Base-by-base conservation (phyloP, 108 stramenopile genomes). In the Parietichytrium sp. region DNA sequence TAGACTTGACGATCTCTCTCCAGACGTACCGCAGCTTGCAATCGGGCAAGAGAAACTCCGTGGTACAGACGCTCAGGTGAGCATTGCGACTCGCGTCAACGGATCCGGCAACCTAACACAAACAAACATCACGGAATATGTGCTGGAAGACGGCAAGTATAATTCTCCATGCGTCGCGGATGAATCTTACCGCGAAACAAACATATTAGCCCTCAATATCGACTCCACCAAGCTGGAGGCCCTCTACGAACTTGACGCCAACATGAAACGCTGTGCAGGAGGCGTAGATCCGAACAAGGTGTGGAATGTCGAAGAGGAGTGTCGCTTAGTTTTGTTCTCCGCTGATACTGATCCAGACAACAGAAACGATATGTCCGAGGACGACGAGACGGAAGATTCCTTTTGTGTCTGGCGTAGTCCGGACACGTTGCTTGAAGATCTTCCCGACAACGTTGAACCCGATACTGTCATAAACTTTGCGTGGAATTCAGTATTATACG, bases 21-120 rank as follows among this genome's bases (percentile, higher is more conserved):
- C 61, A 6, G 61, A 72, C 20, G 45, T 72, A 10, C 61, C 61
- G 38, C 61, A 72, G 42, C 61, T 72, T 42, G 61, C 61, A 45
- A 42, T 72, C 13, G 61, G 38, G 6, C 38, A 72, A 33, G 42
- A 45, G 8, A 33, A 45, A 16, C 20, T 72, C 6, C 42, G 45
- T 27, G 61, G 61, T n/a, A 45, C 61, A 7, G 13, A 72, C 61
- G 33, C 61, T 27, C 61, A 72, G 20, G 61, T 72, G 23, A 18
- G 36, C 6, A 42, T 72, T 47, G 16, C 36, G 8, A 72, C 61
- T 42, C 10, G 36, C 20, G 38, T n/a, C 33, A 42, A 72, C 20
- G 61, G 61, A 33, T 45, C 36, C 20, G 61, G 61, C 13, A 72
- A 33, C 8, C 61, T 72, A 1, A 45, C 45, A 13, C 61, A 72